Evolutionary conservation across 768 basidiomycete species (phyloP).

Genomic region (Candolleomyces eurysporus): DNA sequence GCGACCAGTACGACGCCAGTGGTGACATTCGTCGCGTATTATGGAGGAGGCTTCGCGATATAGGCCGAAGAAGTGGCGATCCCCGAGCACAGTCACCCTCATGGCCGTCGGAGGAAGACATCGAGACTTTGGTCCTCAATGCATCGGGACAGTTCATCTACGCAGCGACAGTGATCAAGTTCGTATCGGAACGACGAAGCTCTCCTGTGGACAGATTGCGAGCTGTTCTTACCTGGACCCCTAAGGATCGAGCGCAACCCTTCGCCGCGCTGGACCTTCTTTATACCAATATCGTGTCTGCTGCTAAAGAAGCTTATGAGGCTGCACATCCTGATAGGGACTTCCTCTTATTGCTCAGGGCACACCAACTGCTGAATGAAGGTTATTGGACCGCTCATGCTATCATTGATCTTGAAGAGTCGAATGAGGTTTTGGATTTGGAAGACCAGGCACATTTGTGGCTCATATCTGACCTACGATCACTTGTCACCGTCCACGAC

Average conservation of each 20-base stretch:
- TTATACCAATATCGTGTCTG: neutral
- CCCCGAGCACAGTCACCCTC: neutral
- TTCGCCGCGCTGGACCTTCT: neutral
- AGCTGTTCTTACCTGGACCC: neutral
- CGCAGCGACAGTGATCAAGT: neutral
- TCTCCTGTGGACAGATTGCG: neutral
- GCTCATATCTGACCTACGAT: no score
- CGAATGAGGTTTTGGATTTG: no score
- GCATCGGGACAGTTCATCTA: conserved; percentile 5
- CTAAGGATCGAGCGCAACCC: neutral
- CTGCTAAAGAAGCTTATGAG: neutral
- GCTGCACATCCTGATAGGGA: neutral
- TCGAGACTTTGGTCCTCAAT: neutral
- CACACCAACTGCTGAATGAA: no score
- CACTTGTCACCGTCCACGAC: no score
- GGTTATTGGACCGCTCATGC: no score
- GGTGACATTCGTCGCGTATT: neutral
- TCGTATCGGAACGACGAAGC: neutral
- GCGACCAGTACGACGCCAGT: neutral
- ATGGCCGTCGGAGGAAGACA: neutral
- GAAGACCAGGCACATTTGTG: no score
- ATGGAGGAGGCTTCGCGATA: neutral
- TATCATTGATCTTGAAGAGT: no score
- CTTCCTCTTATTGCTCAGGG: no score
- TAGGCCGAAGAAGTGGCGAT: neutral